Evolutionary conservation across 257 asterid species (phyloP).

Genomic region (Nicotiana obtusifolia): DNA sequence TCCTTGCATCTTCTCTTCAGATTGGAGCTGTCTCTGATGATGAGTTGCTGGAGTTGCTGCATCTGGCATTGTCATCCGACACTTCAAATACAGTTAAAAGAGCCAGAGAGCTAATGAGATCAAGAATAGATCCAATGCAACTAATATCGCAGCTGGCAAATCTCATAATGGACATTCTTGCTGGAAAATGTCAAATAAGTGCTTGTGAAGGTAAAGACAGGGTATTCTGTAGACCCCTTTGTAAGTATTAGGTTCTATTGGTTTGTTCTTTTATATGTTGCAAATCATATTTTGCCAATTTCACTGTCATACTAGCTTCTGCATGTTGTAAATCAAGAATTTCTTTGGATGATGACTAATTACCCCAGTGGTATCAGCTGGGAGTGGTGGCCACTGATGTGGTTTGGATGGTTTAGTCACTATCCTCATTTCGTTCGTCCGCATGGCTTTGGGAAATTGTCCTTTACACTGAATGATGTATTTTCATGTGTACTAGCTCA

Average conservation of each 20-base stretch:
- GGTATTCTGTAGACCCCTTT: conserved; percentile 38
- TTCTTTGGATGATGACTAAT: neutral
- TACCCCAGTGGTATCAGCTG: neutral
- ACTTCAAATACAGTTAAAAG: conserved; percentile 73
- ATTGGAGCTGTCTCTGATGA: conserved; percentile 87
- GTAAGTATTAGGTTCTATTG: conserved; percentile 37
- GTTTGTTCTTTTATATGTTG: neutral
- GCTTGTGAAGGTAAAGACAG: conserved; percentile 40
- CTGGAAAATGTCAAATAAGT: conserved; percentile 60
- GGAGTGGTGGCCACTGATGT: neutral
- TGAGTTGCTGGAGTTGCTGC: conserved; percentile 75
- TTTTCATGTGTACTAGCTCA: neutral
- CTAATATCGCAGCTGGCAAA: conserved; percentile 81
- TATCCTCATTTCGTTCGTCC: neutral
- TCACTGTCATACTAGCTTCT: neutral
- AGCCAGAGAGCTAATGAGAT: conserved; percentile 75
- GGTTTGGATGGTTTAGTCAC: neutral
- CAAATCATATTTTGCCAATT: neutral
- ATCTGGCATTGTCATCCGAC: conserved; percentile 77
- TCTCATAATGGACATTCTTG: conserved; percentile 81
- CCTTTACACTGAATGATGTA: neutral
- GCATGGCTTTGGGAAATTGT: neutral
- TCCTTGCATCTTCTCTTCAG: conserved; percentile 30
- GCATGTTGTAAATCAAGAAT: neutral
- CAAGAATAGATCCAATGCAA: conserved; percentile 86